phyloP scores from a whole-genome alignment of 306 rosid genomes.

The Erythrophleum fordii region DNA sequence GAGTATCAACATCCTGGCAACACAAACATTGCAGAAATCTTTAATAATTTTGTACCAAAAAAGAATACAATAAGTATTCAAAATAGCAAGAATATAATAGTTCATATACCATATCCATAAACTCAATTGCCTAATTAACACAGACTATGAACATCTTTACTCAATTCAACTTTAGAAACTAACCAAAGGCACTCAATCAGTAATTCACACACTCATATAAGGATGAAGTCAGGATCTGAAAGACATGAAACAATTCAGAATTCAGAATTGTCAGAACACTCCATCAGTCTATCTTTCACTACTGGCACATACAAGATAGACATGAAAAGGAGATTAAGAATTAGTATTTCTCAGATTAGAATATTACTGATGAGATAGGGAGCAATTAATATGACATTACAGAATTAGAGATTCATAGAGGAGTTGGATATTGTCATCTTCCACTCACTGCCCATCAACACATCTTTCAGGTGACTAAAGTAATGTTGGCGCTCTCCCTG shows the following conservation, averaged over 20 bases:
- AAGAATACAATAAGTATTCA: neutral
- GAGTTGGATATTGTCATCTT: slow-evolving; percentile 2
- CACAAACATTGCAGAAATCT: neutral
- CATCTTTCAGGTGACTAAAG: slow-evolving; percentile 10
- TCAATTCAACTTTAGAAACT: neutral
- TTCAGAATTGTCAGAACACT: slow-evolving; percentile 13
- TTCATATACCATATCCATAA: neutral
- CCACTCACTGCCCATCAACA: slow-evolving; percentile 3
- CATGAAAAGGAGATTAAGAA: slow-evolving; percentile 12
- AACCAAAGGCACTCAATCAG: neutral
- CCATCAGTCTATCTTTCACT: neutral
- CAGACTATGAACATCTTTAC: neutral
- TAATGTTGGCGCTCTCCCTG: slow-evolving; percentile 2
- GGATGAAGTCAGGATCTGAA: slow-evolving; percentile 9
- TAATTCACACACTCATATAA: neutral
- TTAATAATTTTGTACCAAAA: neutral
- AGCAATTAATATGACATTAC: neutral
- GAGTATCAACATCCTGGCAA: neutral
- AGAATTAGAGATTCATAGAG: neutral
- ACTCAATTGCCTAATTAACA: neutral
- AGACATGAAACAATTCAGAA: neutral
- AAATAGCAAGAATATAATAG: neutral
- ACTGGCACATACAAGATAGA: neutral
- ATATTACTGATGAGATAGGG: neutral
- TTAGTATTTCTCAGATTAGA: neutral